Percentiles rank a stretch among this genome's conserved stretches.
These are phyloP conservation scores for Diospyros lotus DNA, from an alignment of 148 eudicot species.

Conservation along the genomic window DNA sequence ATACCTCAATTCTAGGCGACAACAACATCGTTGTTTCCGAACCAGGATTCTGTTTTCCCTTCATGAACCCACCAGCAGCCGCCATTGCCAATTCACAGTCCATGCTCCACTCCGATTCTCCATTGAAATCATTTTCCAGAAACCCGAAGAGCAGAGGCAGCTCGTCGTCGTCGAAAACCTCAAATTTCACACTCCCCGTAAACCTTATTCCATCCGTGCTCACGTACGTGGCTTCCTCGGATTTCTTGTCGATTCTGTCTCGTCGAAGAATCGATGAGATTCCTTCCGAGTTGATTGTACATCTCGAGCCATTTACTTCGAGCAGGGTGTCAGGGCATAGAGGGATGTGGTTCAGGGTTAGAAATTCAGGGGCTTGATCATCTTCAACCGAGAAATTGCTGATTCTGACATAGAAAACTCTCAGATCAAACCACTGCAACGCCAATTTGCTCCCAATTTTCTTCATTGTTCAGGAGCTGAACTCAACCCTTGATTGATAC, in stretches of 20 bases:
- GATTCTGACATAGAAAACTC: slow-evolving; percentile 68
- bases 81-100: slow-evolving; percentile 43
- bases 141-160: slow-evolving; percentile 47
- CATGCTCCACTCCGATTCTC: slow-evolving; percentile 57
- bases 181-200: slow-evolving; percentile 62
- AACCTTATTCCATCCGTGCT: slow-evolving; percentile 52
- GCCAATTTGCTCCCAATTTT: slow-evolving; percentile 15
- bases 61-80: slow-evolving; percentile 38
- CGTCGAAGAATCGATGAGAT: slow-evolving; percentile 36
- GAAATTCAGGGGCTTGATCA: slow-evolving; percentile 43
- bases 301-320: slow-evolving; percentile 52
- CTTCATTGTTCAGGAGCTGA: no score
- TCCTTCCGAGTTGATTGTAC: slow-evolving; percentile 38
- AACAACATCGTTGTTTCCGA: slow-evolving; percentile 19
- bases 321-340: slow-evolving; percentile 48
- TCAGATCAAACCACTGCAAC: slow-evolving; percentile 54
- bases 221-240: slow-evolving; percentile 59
- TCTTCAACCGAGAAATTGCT: slow-evolving; percentile 49
- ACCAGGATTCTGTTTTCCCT: slow-evolving; percentile 42
- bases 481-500: no score
- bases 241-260: slow-evolving; percentile 48
- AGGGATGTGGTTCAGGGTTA: slow-evolving; percentile 50
- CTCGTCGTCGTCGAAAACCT: slow-evolving; percentile 52
- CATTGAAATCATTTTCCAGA: slow-evolving; percentile 43
- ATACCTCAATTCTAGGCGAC: slow-evolving; percentile 52